A percentile compares a stretch with the other conserved stretches of the same genome.
These are phyloP conservation scores for Ophiostoma populinum DNA, from an alignment of 2,329 filamentous ascomycete genomes.

Conservation along the genomic window DNA sequence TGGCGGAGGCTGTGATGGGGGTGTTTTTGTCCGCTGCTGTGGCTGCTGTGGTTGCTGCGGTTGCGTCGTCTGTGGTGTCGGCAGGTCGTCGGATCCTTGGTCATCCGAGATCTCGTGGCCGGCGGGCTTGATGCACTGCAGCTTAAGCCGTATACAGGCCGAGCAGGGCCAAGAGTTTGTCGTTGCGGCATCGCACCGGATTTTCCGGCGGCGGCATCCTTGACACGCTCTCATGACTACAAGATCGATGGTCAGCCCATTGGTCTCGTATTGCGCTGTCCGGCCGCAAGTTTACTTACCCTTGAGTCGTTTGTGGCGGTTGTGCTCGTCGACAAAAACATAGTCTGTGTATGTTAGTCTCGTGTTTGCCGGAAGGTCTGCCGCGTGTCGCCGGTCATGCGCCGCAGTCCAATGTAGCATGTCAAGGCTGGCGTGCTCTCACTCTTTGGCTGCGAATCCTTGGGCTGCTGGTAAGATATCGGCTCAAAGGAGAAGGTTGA, in stretches of 20 bases:
- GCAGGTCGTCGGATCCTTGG: conserved; percentile 18
- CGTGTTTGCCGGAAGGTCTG: too few relatives aligned
- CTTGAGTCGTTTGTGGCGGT: conserved; percentile 91
- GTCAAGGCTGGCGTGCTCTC: conserved; percentile 15
- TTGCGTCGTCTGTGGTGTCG: conserved; percentile 12
- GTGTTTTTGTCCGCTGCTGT: too few relatives aligned
- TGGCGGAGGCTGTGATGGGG: conserved; percentile 19
- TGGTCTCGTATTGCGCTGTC: background rate
- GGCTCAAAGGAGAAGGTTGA: conserved; percentile 63
- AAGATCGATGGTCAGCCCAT: background rate
- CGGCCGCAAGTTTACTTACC: conserved; percentile 46
- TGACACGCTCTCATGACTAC: conserved; percentile 94
- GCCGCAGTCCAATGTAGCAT: background rate
- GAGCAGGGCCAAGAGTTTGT: conserved; percentile 97
- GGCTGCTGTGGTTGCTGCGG: conserved; percentile 12
- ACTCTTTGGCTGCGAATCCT: conserved; percentile 72
- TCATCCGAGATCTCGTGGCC: conserved; percentile 34
- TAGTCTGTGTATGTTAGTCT: conserved; percentile 50
- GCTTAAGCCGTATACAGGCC: conserved; percentile 77
- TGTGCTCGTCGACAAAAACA: conserved; percentile 98
- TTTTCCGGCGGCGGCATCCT: conserved; percentile 85
- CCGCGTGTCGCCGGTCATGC: too few relatives aligned
- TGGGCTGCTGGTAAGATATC: conserved; percentile 37
- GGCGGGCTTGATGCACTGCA: conserved; percentile 82
- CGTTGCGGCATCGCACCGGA: conserved; percentile 93